phyloP scores from a whole-genome alignment of 1,284 basidiomycete species.

The Naganishia sp. region DNA sequence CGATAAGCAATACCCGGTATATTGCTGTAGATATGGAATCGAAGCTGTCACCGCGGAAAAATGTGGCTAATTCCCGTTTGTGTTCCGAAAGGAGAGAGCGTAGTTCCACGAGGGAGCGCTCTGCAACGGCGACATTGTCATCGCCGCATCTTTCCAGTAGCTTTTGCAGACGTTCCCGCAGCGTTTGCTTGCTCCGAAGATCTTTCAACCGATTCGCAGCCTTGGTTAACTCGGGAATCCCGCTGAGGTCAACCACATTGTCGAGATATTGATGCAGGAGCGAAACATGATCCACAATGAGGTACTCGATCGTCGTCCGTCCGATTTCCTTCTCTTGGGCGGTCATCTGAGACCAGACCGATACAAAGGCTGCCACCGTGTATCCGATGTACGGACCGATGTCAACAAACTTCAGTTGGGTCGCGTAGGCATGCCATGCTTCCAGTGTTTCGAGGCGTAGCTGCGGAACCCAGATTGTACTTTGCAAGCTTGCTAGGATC shows the following conservation, averaged over 20 bases:
- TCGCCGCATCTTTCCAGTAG: constrained; percentile 74
- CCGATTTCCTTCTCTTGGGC: constrained; percentile 61
- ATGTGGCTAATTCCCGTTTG: constrained; percentile 61
- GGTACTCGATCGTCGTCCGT: constrained; percentile 65
- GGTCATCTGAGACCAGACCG: constrained; percentile 67
- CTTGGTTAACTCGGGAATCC: constrained; percentile 66
- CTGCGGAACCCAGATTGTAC: constrained; percentile 68
- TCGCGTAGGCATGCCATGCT: constrained; percentile 80
- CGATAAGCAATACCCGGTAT: constrained; percentile 68
- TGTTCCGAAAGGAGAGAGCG: constrained; percentile 64
- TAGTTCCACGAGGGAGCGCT: constrained; percentile 76
- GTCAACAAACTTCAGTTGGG: constrained; percentile 68
- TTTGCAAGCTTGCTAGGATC: constrained; percentile 97
- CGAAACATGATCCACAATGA: constrained; percentile 67
- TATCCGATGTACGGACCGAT: constrained; percentile 83
- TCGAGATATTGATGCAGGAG: constrained; percentile 61
- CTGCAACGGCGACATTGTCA: constrained; percentile 79
- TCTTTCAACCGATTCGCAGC: constrained; percentile 59
- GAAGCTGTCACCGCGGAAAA: constrained; percentile 83
- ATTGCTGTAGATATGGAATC: constrained; percentile 73
- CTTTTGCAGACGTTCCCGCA: constrained; percentile 63
- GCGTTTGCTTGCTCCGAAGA: constrained; percentile 60
- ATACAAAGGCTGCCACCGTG: constrained; percentile 81
- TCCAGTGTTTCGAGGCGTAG: constrained; percentile 76
- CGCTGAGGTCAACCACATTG: constrained; percentile 75